Evolutionary conservation across 1,284 basidiomycete species (phyloP).

Genomic region (Austroboletus novae-zelandiae): DNA sequence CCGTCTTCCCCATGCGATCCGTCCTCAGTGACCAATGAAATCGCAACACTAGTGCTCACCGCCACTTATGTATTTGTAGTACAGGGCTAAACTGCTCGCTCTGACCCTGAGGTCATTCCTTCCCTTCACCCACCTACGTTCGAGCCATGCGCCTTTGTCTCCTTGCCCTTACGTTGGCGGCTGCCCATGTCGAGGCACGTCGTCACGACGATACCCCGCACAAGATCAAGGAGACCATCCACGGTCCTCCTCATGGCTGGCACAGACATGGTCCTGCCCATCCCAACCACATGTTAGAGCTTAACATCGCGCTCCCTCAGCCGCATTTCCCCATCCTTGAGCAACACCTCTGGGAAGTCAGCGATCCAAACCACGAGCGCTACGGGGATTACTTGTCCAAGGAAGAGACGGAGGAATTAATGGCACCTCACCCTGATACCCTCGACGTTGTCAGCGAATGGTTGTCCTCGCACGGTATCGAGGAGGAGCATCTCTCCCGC

Average conservation of each 20-base stretch:
- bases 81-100: no score
- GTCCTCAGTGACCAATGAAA: no score
- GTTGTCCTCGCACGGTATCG: slow-evolving; percentile 56
- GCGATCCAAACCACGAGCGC: slow-evolving; percentile 56
- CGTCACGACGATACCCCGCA: not conserved
- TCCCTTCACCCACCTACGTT: no score
- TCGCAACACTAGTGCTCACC: no score
- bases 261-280: slow-evolving; percentile 9
- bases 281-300: slow-evolving; percentile 15
- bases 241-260: slow-evolving; percentile 19
- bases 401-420: slow-evolving; percentile 57
- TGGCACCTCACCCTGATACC: slow-evolving; percentile 56
- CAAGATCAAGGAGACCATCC: slow-evolving; percentile 24
- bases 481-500: slow-evolving; percentile 43
- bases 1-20: no score
- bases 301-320: slow-evolving; percentile 50
- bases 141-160: not conserved
- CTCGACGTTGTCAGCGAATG: slow-evolving; percentile 57
- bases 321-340: slow-evolving; percentile 59
- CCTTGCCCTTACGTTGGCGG: slow-evolving; percentile 44
- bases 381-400: slow-evolving; percentile 71
- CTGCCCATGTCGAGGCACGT: slow-evolving; percentile 26
- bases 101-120: no score
- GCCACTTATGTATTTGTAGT: no score
- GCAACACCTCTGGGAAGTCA: slow-evolving; percentile 62